These are phyloP conservation scores for Trichoderma atroviride DNA, from an alignment of 2,329 filamentous ascomycete genomes.

Conservation along the genomic window DNA sequence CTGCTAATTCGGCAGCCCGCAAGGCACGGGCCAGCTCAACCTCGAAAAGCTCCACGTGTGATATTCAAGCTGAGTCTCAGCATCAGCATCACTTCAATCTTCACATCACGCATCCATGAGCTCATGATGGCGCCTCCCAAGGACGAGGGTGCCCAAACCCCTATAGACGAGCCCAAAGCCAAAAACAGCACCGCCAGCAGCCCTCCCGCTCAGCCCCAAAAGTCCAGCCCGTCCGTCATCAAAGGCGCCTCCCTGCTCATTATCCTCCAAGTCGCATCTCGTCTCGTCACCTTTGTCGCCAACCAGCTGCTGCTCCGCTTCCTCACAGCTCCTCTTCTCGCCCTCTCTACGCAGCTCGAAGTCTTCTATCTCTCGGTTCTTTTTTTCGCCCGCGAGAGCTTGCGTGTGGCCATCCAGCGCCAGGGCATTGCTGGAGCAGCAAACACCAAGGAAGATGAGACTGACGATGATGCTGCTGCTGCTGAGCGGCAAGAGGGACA, in stretches of 20 bases:
- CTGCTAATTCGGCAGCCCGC: conserved; percentile 3
- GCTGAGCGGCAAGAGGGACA: conserved; percentile 56
- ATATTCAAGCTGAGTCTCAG: not conserved
- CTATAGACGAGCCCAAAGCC: not conserved
- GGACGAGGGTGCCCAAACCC: not conserved
- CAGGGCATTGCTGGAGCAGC: conserved; percentile 47
- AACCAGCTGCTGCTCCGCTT: conserved; percentile 91
- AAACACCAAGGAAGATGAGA: conserved; percentile 12
- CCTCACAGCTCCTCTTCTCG: conserved; percentile 81
- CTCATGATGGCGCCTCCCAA: conserved; percentile 13
- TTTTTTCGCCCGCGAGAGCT: conserved; percentile 89
- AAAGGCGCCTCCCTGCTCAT: conserved; percentile 85
- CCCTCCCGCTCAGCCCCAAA: not conserved
- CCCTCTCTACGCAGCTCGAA: conserved; percentile 86
- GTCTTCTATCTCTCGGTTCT: conserved; percentile 91
- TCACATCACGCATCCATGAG: not conserved
- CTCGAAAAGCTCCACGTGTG: conserved; percentile 3
- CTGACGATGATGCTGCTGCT: conserved; percentile 22
- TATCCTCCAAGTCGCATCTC: conserved; percentile 82
- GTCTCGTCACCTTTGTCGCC: conserved; percentile 83
- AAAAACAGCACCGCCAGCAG: not conserved
- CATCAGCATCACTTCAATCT: not conserved
- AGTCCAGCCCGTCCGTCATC: conserved; percentile 46
- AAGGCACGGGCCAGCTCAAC: not conserved
- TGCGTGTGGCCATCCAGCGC: conserved; percentile 88